A percentile compares a stretch with the other conserved stretches of the same genome.
phyloP scores from a whole-genome alignment of 1,284 basidiomycete genomes.

The Malassezia globosa region DNA sequence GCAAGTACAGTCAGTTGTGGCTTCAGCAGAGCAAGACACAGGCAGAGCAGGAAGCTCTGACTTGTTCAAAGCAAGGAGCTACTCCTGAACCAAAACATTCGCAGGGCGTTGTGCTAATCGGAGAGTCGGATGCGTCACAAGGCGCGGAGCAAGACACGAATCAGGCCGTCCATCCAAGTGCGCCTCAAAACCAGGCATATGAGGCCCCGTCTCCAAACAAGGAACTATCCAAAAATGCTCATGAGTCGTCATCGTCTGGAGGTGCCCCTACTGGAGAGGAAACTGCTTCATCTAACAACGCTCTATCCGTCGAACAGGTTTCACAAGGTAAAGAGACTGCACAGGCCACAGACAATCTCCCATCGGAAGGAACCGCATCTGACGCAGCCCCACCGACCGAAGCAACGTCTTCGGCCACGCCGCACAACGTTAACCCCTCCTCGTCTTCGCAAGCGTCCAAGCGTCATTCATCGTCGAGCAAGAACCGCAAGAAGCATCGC shows the following conservation, averaged over 20 bases:
- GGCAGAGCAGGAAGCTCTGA: conserved; percentile 34
- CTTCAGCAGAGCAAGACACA: conserved; percentile 44
- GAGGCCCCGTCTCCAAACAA: too few relatives aligned
- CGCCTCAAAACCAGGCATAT: too few relatives aligned
- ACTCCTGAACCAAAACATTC: not conserved
- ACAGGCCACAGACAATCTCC: not conserved
- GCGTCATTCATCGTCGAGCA: not conserved
- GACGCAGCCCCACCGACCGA: not conserved
- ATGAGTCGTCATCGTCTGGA: too few relatives aligned
- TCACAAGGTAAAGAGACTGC: too few relatives aligned
- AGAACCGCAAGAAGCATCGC: too few relatives aligned
- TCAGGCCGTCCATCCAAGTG: too few relatives aligned
- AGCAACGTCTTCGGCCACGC: not conserved
- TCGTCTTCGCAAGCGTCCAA: not conserved
- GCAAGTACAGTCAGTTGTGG: conserved; percentile 40
- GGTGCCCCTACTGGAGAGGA: too few relatives aligned
- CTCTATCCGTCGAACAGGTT: too few relatives aligned
- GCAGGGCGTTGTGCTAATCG: not conserved
- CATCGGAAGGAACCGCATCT: not conserved
- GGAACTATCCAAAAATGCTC: too few relatives aligned
- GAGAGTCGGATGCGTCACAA: not conserved
- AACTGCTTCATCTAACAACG: too few relatives aligned
- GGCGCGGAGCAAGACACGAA: not conserved
- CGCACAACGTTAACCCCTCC: not conserved
- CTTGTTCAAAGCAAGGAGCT: not conserved